phyloP scores from a whole-genome alignment of 192 early-diverging fungal species.

The Podila clonocystis region DNA sequence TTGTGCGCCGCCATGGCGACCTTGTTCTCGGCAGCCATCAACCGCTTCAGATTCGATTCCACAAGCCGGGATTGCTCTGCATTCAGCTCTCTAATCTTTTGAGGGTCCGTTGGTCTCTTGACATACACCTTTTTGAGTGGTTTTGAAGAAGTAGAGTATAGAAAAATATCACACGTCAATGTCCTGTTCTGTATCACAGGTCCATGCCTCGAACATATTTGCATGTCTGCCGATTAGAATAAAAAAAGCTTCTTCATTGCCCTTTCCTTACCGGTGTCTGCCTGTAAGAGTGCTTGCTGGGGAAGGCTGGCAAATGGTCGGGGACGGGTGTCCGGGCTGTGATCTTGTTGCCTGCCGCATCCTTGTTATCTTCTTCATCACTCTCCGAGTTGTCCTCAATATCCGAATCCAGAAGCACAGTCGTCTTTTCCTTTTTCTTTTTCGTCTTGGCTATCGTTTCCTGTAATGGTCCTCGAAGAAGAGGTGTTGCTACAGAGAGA shows the following conservation, averaged over 20 bases:
- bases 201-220: not conserved
- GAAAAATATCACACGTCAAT: not conserved
- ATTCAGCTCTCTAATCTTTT: slow-evolving; percentile 60
- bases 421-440: slow-evolving; percentile 27
- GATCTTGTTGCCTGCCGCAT: slow-evolving; percentile 22
- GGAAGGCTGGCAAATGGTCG: slow-evolving; percentile 59
- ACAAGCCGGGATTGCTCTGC: slow-evolving; percentile 64
- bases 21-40: slow-evolving; percentile 55
- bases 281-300: slow-evolving; percentile 66
- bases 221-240: not conserved
- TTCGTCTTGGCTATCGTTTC: slow-evolving; percentile 35
- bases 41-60: slow-evolving; percentile 61
- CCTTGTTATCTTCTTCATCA: slow-evolving; percentile 37
- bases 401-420: slow-evolving; percentile 29
- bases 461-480: slow-evolving; percentile 37
- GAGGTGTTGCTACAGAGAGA: slow-evolving; percentile 19
- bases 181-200: not conserved
- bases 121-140: slow-evolving; percentile 56
- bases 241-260: not conserved
- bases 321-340: slow-evolving; percentile 58
- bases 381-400: slow-evolving; percentile 52
- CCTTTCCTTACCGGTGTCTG: slow-evolving; percentile 59
- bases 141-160: not conserved
- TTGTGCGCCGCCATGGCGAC: slow-evolving; percentile 48
- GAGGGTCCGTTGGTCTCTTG: slow-evolving; percentile 59